phyloP scores from a whole-genome alignment of 2,329 filamentous ascomycete genomes.

The Aspergillus ustus region DNA sequence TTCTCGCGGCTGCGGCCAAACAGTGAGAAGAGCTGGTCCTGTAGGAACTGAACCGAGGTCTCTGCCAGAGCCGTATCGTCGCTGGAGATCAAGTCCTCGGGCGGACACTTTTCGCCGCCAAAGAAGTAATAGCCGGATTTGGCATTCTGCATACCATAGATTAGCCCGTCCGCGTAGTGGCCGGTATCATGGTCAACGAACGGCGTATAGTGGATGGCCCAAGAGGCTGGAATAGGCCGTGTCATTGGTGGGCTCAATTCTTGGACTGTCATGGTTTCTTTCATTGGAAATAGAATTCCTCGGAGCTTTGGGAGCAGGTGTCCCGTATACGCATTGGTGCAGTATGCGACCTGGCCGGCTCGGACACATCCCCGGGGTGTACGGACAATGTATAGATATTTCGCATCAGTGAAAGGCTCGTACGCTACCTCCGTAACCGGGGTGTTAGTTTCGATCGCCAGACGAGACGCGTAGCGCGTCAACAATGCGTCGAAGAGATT shows the following conservation, averaged over 20 bases:
- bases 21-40: conserved; percentile 25
- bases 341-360: conserved; percentile 45
- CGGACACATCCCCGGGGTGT: conserved; percentile 45
- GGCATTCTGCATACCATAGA: conserved; percentile 33
- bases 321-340: conserved; percentile 49
- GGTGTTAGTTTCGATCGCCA: conserved; percentile 34
- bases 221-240: conserved; percentile 29
- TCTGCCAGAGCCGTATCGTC: conserved; percentile 29
- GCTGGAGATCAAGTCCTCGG: conserved; percentile 26
- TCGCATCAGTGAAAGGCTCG: neutral
- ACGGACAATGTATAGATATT: conserved; percentile 30
- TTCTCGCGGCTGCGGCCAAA: conserved; percentile 25
- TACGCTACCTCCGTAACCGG: neutral
- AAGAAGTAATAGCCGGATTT: conserved; percentile 34
- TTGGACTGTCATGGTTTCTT: conserved; percentile 52
- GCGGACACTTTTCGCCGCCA: conserved; percentile 30
- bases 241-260: conserved; percentile 30
- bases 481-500: conserved; percentile 29
- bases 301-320: conserved; percentile 48
- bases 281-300: conserved; percentile 44
- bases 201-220: conserved; percentile 36
- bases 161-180: conserved; percentile 27
- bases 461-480: conserved; percentile 28
- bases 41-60: conserved; percentile 25
- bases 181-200: conserved; percentile 25